phyloP scores from a whole-genome alignment of 495 filamentous ascomycete genomes.

The Xylaria cubensis region DNA sequence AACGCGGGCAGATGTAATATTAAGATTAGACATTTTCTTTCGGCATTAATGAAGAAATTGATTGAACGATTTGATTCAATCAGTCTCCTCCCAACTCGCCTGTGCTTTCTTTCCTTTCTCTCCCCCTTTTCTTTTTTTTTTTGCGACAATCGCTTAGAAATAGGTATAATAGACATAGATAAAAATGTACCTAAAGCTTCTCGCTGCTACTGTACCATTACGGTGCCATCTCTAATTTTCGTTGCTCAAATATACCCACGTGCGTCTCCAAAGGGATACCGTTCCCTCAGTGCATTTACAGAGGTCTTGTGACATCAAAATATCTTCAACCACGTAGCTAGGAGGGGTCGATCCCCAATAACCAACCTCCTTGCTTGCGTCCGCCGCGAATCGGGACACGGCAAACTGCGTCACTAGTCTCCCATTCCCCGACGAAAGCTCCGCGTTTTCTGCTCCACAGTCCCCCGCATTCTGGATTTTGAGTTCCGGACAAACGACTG shows the following conservation, averaged over 20 bases:
- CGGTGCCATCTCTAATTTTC: background rate
- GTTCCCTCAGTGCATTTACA: background rate
- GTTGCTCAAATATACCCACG: background rate
- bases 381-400: constrained; percentile 5
- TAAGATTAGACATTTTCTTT: background rate
- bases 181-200: background rate
- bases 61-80: background rate
- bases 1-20: background rate
- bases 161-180: background rate
- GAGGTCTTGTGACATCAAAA: background rate
- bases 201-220: background rate
- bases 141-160: no score
- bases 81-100: background rate
- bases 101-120: background rate
- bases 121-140: no score
- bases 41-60: no score
- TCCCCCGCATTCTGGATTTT: constrained; percentile 4
- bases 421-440: background rate
- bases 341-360: background rate
- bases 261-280: background rate
- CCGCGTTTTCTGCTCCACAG: background rate
- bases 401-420: constrained; percentile 10
- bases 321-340: background rate
- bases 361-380: background rate
- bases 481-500: constrained; percentile 4